A percentile compares a stretch with the other conserved stretches of the same genome.
Conservation (phyloP, 371 early-diverging fungal genomes). For the Mortierella sp. region DNA sequence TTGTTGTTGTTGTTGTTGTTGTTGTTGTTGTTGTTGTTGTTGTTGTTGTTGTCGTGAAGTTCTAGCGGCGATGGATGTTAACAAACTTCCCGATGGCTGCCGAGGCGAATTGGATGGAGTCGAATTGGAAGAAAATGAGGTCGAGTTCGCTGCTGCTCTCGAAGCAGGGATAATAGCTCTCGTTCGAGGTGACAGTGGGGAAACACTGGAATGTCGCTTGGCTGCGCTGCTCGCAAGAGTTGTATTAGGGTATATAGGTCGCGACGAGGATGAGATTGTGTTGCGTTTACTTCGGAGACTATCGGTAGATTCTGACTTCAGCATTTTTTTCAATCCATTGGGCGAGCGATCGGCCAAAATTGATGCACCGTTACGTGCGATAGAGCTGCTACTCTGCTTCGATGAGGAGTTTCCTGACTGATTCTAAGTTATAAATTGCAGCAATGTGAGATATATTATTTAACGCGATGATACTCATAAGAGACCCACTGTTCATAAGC, state of each 20-base stretch:
- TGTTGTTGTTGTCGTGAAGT: constrained; percentile 25
- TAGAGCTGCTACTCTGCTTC: background rate
- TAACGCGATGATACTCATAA: background rate
- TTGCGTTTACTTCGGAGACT: constrained; percentile 42
- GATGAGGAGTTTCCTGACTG: constrained; percentile 5
- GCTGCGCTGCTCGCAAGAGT: constrained; percentile 3
- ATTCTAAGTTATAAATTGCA: background rate
- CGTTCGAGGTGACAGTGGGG: constrained; percentile 25
- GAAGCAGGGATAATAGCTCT: constrained; percentile 23
- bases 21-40: too few species aligned
- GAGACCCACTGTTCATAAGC: background rate
- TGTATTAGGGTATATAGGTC: constrained; percentile 42
- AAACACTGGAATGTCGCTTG: constrained; percentile 41
- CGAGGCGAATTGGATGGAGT: constrained; percentile 45
- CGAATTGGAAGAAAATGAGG: constrained; percentile 39
- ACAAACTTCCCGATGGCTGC: constrained; percentile 7
- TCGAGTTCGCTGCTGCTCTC: constrained; percentile 11
- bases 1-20: too few species aligned
- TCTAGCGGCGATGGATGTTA: constrained; percentile 11
- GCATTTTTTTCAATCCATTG: constrained; percentile 20
- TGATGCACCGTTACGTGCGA: background rate
- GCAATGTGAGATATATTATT: background rate
- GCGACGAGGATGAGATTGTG: constrained; percentile 37
- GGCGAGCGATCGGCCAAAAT: constrained; percentile 14
- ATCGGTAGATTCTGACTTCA: constrained; percentile 32